Evolutionary conservation across 1,284 basidiomycete genomes (phyloP), one percentile per base, ranked within the genome.

Genomic region (Heterobasidion parviporum): DNA sequence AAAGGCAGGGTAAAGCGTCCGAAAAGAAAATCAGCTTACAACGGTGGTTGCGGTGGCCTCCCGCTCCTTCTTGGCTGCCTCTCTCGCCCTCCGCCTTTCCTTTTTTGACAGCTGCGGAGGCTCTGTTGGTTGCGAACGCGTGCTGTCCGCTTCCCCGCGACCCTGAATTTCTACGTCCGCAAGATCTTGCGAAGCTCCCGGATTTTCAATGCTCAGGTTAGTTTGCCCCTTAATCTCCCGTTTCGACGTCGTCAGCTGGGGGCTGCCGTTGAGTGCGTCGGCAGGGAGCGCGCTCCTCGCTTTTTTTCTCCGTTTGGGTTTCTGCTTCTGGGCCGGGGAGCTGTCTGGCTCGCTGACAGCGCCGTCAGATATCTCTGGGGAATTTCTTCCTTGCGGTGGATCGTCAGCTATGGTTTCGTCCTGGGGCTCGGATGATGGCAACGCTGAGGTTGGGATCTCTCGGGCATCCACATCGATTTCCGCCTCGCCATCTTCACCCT

Each of bases 11-110:
- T 44, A 32, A 48, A 16, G 46, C 10, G 6, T 10, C 46, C 46
- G n/a, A 20, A 4, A 48, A 16, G 46, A 32, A 48, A 48, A 10
- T 14, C 3, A 48, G n/a, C 52, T 63, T 63, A 60, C 59, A 59
- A 56, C 64, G 55, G 66, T 64, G 2, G 50, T 61, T 8, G 58
- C 59, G 35, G 71, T 70, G 26, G 65, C 70, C 44, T 71, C 74
- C 60, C 80, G 70, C 2, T 68, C 80, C 56, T 83, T 85, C 72
- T 92, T 94, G 61, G 82, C 87, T 6, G 83, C 86, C 67, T 95
- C 89, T 53, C 83, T 77, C 6, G 87, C 83, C 54, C 85, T 79
- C 50, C 94, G 75, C 68, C 87, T 93, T 35, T 95, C 92, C 54
- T 81, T 81, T 70, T 96, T 97, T 2, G 89, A 87, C 43, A 82